These are phyloP conservation scores for Rauvolfia tetraphylla DNA, from an alignment of 257 asterid genomes.

Conservation along the genomic window DNA sequence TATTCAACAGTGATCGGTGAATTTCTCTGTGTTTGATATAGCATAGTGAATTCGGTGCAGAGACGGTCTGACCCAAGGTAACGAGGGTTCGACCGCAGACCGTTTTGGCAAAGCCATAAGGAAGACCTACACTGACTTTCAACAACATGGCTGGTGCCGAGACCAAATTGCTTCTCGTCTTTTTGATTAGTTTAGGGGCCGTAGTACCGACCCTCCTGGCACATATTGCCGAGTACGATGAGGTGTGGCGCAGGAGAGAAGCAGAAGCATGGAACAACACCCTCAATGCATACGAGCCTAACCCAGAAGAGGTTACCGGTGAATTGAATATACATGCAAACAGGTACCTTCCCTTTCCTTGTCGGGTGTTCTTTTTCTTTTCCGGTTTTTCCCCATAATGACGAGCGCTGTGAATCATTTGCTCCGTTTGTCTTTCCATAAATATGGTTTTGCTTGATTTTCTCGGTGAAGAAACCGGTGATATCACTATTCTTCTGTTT, in stretches of 20 bases:
- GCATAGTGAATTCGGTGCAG: not conserved
- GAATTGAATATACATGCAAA: constrained; percentile 37
- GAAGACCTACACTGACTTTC: too few relatives aligned
- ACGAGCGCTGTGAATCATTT: too few relatives aligned
- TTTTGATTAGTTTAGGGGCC: constrained; percentile 33
- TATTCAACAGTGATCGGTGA: not conserved
- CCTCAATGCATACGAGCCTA: constrained; percentile 39
- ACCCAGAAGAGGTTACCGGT: constrained; percentile 40
- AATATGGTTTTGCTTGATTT: too few relatives aligned
- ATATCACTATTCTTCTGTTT: too few relatives aligned
- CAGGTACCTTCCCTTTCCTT: constrained; percentile 21
- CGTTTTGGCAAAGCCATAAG: not conserved
- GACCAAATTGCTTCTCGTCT: constrained; percentile 8
- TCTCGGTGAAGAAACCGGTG: too few relatives aligned
- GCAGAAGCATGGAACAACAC: constrained; percentile 54
- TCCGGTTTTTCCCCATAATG: too few relatives aligned
- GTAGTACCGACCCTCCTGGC: constrained; percentile 30
- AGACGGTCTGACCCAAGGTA: constrained; percentile 13
- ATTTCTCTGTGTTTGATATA: not conserved
- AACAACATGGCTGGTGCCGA: constrained; percentile 27
- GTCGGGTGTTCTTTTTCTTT: too few relatives aligned
- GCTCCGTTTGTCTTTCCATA: too few relatives aligned
- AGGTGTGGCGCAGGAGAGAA: constrained; percentile 39
- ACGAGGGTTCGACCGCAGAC: constrained; percentile 11
- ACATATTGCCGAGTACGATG: constrained; percentile 33